Evolutionary conservation across 495 filamentous ascomycete genomes (phyloP).

Genomic region (Hypoxylon crocopeplum): DNA sequence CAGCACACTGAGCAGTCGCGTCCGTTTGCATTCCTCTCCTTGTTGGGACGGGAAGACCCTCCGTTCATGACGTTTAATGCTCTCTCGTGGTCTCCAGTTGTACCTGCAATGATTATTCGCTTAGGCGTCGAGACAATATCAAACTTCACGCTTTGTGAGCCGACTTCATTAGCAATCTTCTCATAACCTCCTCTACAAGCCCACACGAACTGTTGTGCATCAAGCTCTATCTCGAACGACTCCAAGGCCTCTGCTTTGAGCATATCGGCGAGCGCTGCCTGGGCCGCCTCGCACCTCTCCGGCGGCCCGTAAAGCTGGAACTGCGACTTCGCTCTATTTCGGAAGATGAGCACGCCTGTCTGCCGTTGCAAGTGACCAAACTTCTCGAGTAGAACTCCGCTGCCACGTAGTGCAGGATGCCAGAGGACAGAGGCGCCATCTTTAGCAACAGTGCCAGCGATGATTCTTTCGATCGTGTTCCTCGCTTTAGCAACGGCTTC

Average conservation of each 20-base stretch:
- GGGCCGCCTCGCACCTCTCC: constrained; percentile 12
- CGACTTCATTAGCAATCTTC: constrained; percentile 42
- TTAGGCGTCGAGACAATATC: constrained; percentile 43
- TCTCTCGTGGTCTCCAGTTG: constrained; percentile 23
- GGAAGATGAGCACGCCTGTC: constrained; percentile 41
- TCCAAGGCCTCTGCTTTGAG: constrained; percentile 37
- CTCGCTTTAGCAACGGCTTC: constrained; percentile 48
- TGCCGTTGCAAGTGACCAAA: constrained; percentile 27
- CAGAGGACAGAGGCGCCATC: constrained; percentile 35
- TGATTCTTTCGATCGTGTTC: constrained; percentile 42
- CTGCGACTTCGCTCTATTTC: constrained; percentile 37
- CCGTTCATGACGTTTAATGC: constrained; percentile 4
- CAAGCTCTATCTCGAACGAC: constrained; percentile 34
- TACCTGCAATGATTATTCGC: constrained; percentile 42
- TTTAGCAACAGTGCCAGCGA: constrained; percentile 27
- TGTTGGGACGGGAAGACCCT: background rate
- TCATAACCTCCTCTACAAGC: constrained; percentile 51
- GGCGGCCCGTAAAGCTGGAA: constrained; percentile 40
- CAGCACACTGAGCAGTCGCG: constrained; percentile 52
- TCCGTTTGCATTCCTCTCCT: background rate
- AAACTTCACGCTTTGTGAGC: constrained; percentile 35
- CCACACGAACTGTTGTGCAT: constrained; percentile 38
- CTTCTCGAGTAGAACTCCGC: constrained; percentile 17
- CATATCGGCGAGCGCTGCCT: constrained; percentile 11
- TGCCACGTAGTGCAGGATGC: constrained; percentile 29